A percentile compares a stretch with the other conserved stretches of the same genome.
These are phyloP conservation scores for Neotropicomus parvogracilis DNA, from an alignment of 1,284 basidiomycete genomes.

Conservation along the genomic window DNA sequence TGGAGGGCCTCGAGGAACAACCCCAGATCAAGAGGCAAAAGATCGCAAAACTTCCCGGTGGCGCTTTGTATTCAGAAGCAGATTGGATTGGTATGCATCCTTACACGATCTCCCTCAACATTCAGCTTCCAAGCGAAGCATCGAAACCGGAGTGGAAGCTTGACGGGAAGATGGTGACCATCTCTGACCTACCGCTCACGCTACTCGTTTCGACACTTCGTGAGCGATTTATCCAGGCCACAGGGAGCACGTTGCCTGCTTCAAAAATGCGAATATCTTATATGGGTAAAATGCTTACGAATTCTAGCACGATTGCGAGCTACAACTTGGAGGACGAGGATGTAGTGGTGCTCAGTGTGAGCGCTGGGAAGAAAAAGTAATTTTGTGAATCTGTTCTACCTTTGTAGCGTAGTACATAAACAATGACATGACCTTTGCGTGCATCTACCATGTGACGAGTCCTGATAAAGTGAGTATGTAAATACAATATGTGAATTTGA, in stretches of 20 bases:
- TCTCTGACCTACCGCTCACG: conserved; percentile 79
- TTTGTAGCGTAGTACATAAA: conserved; percentile 10
- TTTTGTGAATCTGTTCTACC: conserved; percentile 1
- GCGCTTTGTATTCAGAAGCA: conserved; percentile 74
- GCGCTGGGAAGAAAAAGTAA: conserved; percentile 74
- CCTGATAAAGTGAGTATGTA: conserved; percentile 16
- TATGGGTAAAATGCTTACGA: conserved; percentile 80
- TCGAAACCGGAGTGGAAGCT: conserved; percentile 90
- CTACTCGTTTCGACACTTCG: conserved; percentile 82
- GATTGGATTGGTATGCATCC: conserved; percentile 90
- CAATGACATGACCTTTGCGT: conserved; percentile 20
- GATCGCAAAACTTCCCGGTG: conserved; percentile 77
- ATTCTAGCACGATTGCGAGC: conserved; percentile 76
- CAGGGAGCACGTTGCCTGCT: conserved; percentile 72
- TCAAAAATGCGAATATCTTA: conserved; percentile 78
- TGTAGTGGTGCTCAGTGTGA: conserved; percentile 67
- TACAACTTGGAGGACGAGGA: conserved; percentile 92
- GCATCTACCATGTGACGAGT: conserved; percentile 1
- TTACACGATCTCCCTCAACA: conserved; percentile 77
- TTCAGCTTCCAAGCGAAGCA: conserved; percentile 78
- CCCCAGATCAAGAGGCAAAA: conserved; percentile 81
- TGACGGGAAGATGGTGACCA: conserved; percentile 71
- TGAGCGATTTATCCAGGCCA: conserved; percentile 76
- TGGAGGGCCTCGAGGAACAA: conserved; percentile 63
- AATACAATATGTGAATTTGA: conserved; percentile 20